Conservation (phyloP, 495 filamentous ascomycete species). For the Hyaloscypha bicolor region DNA sequence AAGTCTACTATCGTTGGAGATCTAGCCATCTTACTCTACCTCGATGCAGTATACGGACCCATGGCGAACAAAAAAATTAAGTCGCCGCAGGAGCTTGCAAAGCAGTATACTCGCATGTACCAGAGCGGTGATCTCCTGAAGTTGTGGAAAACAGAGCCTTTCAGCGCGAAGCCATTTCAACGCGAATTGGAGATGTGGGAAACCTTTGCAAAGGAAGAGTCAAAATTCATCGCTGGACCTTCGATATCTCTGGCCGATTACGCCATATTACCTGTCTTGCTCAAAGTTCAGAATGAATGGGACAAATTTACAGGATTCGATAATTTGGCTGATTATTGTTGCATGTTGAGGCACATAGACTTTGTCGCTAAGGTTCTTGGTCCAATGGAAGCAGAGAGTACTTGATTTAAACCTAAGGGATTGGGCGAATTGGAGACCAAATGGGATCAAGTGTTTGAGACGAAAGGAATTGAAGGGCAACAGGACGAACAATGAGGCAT, state of each 20-base stretch:
- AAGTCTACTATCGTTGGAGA: slow-evolving; percentile 50
- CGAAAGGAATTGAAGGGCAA: not conserved
- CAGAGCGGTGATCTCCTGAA: slow-evolving; percentile 41
- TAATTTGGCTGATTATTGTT: slow-evolving; percentile 18
- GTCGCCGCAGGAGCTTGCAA: slow-evolving; percentile 39
- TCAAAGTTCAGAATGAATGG: slow-evolving; percentile 51
- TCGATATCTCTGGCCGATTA: slow-evolving; percentile 67
- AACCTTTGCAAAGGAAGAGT: slow-evolving; percentile 41
- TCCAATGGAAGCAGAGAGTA: not conserved
- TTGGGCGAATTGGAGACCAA: not conserved
- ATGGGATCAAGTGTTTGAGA: not conserved
- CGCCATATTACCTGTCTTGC: slow-evolving; percentile 70
- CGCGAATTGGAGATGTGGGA: slow-evolving; percentile 53
- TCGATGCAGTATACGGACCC: slow-evolving; percentile 51
- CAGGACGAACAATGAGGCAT: not conserved
- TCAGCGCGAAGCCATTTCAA: slow-evolving; percentile 35
- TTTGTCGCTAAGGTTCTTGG: slow-evolving; percentile 19
- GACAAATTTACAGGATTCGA: slow-evolving; percentile 20
- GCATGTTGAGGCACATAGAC: slow-evolving; percentile 11
- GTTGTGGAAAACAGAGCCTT: slow-evolving; percentile 35
- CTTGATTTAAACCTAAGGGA: not conserved
- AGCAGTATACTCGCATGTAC: slow-evolving; percentile 41
- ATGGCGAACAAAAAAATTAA: slow-evolving; percentile 24
- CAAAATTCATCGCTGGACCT: slow-evolving; percentile 57
- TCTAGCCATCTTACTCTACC: slow-evolving; percentile 54